A percentile compares a stretch with the other conserved stretches of the same genome.
These are phyloP conservation scores for Emericellopsis atlantica DNA, from an alignment of 2,329 filamentous ascomycete genomes.

Conservation along the genomic window DNA sequence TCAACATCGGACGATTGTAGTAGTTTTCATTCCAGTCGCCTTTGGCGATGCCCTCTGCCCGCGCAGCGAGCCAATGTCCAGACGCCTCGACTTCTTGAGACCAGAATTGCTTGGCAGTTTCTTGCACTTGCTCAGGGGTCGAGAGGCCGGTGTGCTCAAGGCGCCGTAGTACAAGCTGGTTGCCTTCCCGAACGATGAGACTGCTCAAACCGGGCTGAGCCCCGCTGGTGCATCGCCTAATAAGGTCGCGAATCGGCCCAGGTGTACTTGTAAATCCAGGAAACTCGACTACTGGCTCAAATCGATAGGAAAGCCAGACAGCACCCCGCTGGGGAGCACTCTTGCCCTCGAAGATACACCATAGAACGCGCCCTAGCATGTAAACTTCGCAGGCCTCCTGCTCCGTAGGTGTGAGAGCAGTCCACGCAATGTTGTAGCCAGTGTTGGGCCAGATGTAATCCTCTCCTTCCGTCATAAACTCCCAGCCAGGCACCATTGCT, in stretches of 20 bases:
- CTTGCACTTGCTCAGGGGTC: slow-evolving; percentile 19
- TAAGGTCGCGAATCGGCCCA: slow-evolving; percentile 27
- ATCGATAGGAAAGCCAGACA: slow-evolving; percentile 46
- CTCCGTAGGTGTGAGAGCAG: slow-evolving; percentile 34
- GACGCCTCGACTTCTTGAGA: slow-evolving; percentile 30
- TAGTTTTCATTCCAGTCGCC: slow-evolving; percentile 38
- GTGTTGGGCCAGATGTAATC: slow-evolving; percentile 31
- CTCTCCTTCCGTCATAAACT: slow-evolving; percentile 23
- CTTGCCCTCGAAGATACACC: slow-evolving; percentile 50
- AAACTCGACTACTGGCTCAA: slow-evolving; percentile 43
- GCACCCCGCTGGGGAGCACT: slow-evolving; percentile 43
- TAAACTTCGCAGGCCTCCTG: slow-evolving; percentile 48
- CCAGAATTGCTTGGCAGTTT: slow-evolving; percentile 35
- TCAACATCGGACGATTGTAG: slow-evolving; percentile 32
- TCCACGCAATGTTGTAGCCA: slow-evolving; percentile 46
- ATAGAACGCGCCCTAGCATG: slow-evolving; percentile 48
- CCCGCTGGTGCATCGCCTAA: slow-evolving; percentile 39
- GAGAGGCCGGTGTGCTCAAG: slow-evolving; percentile 17
- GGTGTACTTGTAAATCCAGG: slow-evolving; percentile 38
- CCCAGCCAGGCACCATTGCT: slow-evolving; percentile 32
- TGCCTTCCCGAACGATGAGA: slow-evolving; percentile 28
- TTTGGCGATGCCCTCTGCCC: slow-evolving; percentile 21
- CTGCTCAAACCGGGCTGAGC: slow-evolving; percentile 29
- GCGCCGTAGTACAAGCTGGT: slow-evolving; percentile 29
- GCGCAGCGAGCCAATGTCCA: slow-evolving; percentile 29